A percentile compares a stretch with the other conserved stretches of the same genome.
Conservation (phyloP, 116 monocot species). For the Dioscorea cayenensis region DNA sequence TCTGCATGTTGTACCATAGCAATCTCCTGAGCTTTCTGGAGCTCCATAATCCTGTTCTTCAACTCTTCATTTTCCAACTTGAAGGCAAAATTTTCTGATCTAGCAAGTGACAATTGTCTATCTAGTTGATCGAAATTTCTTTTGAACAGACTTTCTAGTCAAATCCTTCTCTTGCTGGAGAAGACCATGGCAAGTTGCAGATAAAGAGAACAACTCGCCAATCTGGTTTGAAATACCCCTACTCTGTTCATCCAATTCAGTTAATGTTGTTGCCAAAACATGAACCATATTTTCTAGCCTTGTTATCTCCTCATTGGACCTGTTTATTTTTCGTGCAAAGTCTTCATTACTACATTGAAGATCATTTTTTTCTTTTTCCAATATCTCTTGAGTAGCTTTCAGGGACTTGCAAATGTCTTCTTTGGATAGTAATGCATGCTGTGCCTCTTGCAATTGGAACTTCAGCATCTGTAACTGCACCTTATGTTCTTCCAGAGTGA, state of each 20-base stretch:
- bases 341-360: constrained; percentile 50
- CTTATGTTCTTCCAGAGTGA: constrained; percentile 39
- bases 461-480: constrained; percentile 31
- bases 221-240: constrained; percentile 30
- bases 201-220: constrained; percentile 30
- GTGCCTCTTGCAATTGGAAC: constrained; percentile 35
- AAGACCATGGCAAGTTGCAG: constrained; percentile 33
- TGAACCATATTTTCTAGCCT: constrained; percentile 36
- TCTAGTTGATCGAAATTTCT: constrained; percentile 54
- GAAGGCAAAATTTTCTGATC: constrained; percentile 39
- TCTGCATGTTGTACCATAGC: constrained; percentile 92
- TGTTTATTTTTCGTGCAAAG: constrained; percentile 28
- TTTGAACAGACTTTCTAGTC: constrained; percentile 27
- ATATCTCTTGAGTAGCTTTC: constrained; percentile 25
- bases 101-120: constrained; percentile 20
- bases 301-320: constrained; percentile 30
- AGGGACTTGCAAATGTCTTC: constrained; percentile 48
- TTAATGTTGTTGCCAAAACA: constrained; percentile 29
- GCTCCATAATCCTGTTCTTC: constrained; percentile 46
- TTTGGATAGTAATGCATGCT: constrained; percentile 46
- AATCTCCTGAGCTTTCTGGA: constrained; percentile 80
- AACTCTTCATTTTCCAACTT: constrained; percentile 42
- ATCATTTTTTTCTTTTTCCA: constrained; percentile 54
- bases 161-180: constrained; percentile 61
- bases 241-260: constrained; percentile 63